phyloP scores from a whole-genome alignment of 345 rosid species.

The Stellera chamaejasme region DNA sequence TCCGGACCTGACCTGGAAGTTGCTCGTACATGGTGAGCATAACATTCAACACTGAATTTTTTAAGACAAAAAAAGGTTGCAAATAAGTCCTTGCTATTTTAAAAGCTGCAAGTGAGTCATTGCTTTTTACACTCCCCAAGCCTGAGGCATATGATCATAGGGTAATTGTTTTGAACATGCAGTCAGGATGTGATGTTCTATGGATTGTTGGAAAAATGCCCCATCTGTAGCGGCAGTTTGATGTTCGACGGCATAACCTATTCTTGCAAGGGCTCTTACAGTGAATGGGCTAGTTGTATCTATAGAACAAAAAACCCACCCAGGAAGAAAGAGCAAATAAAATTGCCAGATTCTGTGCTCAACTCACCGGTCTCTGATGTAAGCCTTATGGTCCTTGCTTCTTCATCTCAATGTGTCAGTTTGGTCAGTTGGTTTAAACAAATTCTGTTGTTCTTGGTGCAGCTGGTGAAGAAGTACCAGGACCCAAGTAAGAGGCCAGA shows the following conservation, averaged over 20 bases:
- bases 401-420: neutral
- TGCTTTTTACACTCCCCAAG: too few relatives aligned
- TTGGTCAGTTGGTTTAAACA: neutral
- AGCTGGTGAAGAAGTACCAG: slow-evolving; percentile 58
- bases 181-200: slow-evolving; percentile 65
- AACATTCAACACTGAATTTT: neutral
- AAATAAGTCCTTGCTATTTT: too few relatives aligned
- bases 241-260: slow-evolving; percentile 49
- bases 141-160: too few relatives aligned
- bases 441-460: neutral
- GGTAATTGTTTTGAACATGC: neutral
- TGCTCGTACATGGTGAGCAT: slow-evolving; percentile 30
- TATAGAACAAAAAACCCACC: slow-evolving; percentile 49
- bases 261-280: slow-evolving; percentile 52
- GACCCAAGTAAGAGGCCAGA: slow-evolving; percentile 46
- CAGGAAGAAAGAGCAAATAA: slow-evolving; percentile 39
- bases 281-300: slow-evolving; percentile 84
- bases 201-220: slow-evolving; percentile 57
- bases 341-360: slow-evolving; percentile 43
- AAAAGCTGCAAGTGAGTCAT: too few relatives aligned
- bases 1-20: slow-evolving; percentile 35
- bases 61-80: too few relatives aligned
- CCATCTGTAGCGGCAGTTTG: slow-evolving; percentile 40
- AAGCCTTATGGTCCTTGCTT: neutral
- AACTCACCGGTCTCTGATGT: slow-evolving; percentile 48